A percentile compares a stretch with the other conserved stretches of the same genome.
phyloP scores from a whole-genome alignment of 441 rosid genomes.

The Erodium trifolium region DNA sequence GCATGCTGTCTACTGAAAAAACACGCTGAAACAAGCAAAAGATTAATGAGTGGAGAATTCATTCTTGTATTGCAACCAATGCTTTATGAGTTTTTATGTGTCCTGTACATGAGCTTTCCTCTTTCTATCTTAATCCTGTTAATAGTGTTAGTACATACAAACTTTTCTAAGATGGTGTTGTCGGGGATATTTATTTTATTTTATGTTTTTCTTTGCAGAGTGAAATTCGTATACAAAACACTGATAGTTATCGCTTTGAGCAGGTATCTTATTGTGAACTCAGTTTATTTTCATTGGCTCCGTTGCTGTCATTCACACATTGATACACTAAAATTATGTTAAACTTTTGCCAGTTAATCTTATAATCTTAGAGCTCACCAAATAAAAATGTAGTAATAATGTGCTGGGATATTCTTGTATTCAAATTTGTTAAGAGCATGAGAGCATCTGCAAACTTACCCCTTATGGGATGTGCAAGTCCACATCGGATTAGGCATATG shows the following conservation, averaged over 20 bases:
- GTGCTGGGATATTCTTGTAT: neutral
- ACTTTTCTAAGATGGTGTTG: conserved; percentile 10
- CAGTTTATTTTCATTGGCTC: neutral
- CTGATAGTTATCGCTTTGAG: conserved; percentile 69
- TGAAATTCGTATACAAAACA: conserved; percentile 73
- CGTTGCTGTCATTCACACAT: no score
- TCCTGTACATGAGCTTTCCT: neutral
- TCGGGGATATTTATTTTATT: conserved; percentile 12
- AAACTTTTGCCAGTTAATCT: no score
- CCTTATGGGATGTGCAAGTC: neutral
- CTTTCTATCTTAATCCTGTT: neutral
- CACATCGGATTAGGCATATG: neutral
- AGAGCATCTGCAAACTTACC: neutral
- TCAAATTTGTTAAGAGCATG: neutral
- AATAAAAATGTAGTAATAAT: neutral
- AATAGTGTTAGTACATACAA: neutral
- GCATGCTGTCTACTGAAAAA: neutral
- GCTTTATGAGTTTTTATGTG: neutral
- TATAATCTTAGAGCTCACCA: no score
- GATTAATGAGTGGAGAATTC: neutral
- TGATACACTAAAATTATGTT: no score
- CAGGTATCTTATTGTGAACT: conserved; percentile 44
- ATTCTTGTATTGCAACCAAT: no score
- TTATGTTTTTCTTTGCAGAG: conserved; percentile 41
- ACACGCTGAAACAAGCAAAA: neutral